Conservation (phyloP, 2,329 filamentous ascomycete species). For the Zelopaecilomyces penicillatus region DNA sequence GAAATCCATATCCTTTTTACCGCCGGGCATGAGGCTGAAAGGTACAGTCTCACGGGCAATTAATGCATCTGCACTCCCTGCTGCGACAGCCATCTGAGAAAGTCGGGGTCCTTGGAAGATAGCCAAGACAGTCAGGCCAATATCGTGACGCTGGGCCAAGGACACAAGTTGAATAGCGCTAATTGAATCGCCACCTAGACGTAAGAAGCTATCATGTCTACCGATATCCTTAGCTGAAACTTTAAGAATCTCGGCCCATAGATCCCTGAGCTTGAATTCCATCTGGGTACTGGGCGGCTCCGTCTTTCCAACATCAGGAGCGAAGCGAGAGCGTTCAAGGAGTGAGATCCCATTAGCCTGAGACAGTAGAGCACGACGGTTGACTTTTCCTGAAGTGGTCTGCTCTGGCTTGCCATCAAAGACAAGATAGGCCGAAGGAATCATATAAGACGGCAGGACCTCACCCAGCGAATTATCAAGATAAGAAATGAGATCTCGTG, state of each 20-base stretch:
- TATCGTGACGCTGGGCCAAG: not conserved
- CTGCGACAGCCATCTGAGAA: not conserved
- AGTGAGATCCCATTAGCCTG: no score
- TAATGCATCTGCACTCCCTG: no score
- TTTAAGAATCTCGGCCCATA: not conserved
- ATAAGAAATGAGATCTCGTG: not conserved
- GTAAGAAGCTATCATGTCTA: not conserved
- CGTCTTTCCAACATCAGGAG: not conserved
- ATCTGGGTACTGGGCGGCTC: not conserved
- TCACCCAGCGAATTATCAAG: not conserved
- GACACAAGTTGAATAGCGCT: not conserved
- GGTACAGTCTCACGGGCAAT: not conserved
- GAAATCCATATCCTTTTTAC: not conserved
- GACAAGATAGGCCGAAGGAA: not conserved
- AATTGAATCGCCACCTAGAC: not conserved
- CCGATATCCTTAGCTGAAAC: not conserved
- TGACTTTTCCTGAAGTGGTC: not conserved
- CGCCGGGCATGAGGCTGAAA: constrained; percentile 3
- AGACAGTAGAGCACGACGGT: not conserved
- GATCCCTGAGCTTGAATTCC: not conserved
- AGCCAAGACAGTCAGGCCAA: not conserved
- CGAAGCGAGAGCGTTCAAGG: not conserved
- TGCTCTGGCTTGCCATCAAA: not conserved
- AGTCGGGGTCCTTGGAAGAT: not conserved
- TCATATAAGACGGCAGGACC: not conserved